A percentile compares a stretch with the other conserved stretches of the same genome.
Conservation (phyloP, 352 stramenopile species). For the Phytophthora citrophthora region DNA sequence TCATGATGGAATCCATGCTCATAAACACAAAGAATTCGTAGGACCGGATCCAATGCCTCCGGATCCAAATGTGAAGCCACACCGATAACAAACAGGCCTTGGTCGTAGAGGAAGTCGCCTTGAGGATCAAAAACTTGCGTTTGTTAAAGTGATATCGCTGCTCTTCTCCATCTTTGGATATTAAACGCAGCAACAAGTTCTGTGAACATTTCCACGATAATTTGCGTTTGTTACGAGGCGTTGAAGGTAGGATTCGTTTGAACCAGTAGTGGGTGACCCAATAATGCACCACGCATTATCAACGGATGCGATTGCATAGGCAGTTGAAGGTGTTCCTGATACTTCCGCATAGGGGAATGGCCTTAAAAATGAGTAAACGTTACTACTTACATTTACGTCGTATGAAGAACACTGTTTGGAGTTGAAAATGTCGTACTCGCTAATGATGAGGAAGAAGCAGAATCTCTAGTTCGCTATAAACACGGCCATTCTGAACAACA, state of each 20-base stretch:
- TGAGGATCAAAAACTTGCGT: conserved; percentile 32
- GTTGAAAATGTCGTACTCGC: background rate
- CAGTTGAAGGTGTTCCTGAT: conserved; percentile 29
- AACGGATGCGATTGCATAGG: background rate
- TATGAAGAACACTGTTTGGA: conserved; percentile 18
- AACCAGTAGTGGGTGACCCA: conserved; percentile 40
- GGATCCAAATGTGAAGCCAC: conserved; percentile 27
- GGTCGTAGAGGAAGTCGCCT: conserved; percentile 42
- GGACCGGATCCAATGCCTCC: conserved; percentile 32
- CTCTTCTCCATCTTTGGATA: conserved; percentile 24
- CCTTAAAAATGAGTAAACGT: no score
- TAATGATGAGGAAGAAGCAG: no score
- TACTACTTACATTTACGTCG: no score
- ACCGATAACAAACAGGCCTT: conserved; percentile 31
- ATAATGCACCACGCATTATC: conserved; percentile 57
- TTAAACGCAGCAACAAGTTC: conserved; percentile 40
- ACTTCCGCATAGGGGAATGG: no score
- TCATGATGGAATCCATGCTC: no score
- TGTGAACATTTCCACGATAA: conserved; percentile 28
- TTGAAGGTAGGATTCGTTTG: conserved; percentile 33
- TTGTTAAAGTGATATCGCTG: conserved; percentile 15
- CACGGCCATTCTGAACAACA: no score
- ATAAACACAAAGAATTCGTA: conserved; percentile 23
- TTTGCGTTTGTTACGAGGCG: conserved; percentile 12
- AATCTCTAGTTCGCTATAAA: no score